Percentiles rank a stretch among this genome's conserved stretches.
Conservation (phyloP, 192 early-diverging fungal species). For the Backusella mclennaniae region DNA sequence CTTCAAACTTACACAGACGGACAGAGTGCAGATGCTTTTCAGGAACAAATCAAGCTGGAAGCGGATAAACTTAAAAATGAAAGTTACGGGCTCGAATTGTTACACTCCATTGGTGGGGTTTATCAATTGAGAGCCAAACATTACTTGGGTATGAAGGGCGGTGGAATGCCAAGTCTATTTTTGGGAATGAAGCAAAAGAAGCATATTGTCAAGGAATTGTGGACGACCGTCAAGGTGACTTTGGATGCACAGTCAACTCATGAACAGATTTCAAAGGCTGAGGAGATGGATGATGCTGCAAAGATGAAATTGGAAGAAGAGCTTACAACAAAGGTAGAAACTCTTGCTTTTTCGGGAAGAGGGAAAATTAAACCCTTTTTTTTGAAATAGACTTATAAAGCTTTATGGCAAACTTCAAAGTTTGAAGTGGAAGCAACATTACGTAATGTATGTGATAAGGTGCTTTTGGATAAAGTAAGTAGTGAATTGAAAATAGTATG, state of each 20-base stretch:
- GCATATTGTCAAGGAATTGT: constrained; percentile 42
- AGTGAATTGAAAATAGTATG: background rate
- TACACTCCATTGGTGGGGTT: constrained; percentile 80
- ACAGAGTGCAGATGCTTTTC: constrained; percentile 61
- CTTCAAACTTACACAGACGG: constrained; percentile 68
- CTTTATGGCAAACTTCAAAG: constrained; percentile 41
- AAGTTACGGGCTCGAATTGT: constrained; percentile 80
- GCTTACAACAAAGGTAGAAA: constrained; percentile 21
- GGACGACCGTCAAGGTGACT: constrained; percentile 28
- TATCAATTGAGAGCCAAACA: constrained; percentile 80
- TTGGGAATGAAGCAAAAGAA: constrained; percentile 47
- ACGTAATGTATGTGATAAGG: constrained; percentile 10
- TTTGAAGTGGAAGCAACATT: constrained; percentile 40
- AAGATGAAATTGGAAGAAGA: constrained; percentile 39
- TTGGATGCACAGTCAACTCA: constrained; percentile 32
- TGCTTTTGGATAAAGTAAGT: constrained; percentile 24
- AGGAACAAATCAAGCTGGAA: constrained; percentile 64
- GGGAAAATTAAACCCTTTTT: background rate
- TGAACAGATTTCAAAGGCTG: constrained; percentile 31
- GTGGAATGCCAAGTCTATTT: constrained; percentile 39
- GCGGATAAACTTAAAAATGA: constrained; percentile 78
- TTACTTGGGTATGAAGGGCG: constrained; percentile 50
- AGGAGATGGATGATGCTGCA: constrained; percentile 34
- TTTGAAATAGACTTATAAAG: constrained; percentile 21
- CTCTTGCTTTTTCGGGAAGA: background rate